A percentile compares a stretch with the other conserved stretches of the same genome.
Evolutionary conservation across 352 stramenopile species (phyloP).

Genomic region (Blastocystis sp.): DNA sequence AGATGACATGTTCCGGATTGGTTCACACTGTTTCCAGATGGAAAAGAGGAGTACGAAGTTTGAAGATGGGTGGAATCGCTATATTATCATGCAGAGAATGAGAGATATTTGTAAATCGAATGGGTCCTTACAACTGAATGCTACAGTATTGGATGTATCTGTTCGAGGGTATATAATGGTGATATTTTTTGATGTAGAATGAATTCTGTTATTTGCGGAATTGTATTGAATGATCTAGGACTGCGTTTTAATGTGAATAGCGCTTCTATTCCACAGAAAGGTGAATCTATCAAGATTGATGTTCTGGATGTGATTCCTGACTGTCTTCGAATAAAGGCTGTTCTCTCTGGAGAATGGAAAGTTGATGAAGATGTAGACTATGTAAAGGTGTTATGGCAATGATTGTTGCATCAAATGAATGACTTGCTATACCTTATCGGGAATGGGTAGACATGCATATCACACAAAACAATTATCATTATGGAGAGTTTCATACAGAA

Average conservation of each 20-base stretch:
- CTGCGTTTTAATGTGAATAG: constrained; percentile 9
- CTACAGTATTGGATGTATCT: constrained; percentile 28
- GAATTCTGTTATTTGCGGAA: constrained; percentile 24
- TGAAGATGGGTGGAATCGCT: constrained; percentile 50
- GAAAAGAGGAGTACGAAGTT: constrained; percentile 43
- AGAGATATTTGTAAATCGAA: neutral
- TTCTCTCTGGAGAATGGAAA: constrained; percentile 10
- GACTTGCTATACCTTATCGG: no score
- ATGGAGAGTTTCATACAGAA: no score
- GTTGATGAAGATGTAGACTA: neutral
- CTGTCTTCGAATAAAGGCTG: constrained; percentile 15
- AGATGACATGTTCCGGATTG: neutral
- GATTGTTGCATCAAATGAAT: no score
- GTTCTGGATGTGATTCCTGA: constrained; percentile 14
- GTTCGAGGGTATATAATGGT: neutral
- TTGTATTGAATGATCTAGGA: constrained; percentile 33
- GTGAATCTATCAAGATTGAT: neutral
- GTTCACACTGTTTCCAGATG: constrained; percentile 16
- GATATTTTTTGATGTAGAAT: neutral
- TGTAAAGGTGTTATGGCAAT: neutral
- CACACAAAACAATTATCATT: no score
- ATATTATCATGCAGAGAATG: constrained; percentile 50
- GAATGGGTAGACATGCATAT: no score
- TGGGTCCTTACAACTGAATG: neutral
- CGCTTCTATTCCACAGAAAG: constrained; percentile 13